Percentiles rank a stretch among this genome's conserved stretches.
These are phyloP conservation scores for Fusarium chuoi DNA, from an alignment of 2,329 filamentous ascomycete species.

Conservation along the genomic window DNA sequence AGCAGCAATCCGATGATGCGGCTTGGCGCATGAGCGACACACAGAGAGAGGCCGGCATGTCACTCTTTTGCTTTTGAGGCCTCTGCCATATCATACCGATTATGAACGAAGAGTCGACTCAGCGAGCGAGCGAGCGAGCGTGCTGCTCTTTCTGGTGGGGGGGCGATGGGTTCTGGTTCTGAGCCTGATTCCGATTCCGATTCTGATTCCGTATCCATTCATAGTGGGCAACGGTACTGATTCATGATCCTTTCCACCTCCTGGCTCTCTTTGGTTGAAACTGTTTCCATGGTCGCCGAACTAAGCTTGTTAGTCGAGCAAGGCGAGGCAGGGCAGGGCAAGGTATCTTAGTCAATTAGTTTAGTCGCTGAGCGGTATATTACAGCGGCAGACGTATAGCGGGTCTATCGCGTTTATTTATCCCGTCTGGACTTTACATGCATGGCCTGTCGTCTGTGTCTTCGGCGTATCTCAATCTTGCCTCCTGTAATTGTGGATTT, in stretches of 20 bases:
- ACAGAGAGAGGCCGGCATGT: background rate
- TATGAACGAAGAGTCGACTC: background rate
- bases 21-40: conserved; percentile 35
- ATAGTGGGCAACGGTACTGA: conserved; percentile 3
- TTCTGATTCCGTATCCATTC: background rate
- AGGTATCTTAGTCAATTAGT: background rate
- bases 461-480: background rate
- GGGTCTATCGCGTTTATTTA: background rate
- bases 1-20: conserved; percentile 25
- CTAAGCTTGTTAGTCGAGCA: background rate
- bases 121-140: background rate
- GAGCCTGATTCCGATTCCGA: background rate
- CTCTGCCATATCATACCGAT: conserved; percentile 6
- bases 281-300: background rate
- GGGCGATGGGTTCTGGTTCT: background rate
- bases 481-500: background rate
- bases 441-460: background rate
- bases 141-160: background rate
- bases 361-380: background rate
- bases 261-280: background rate
- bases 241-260: background rate
- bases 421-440: background rate
- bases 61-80: background rate
- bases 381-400: background rate
- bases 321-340: background rate